Evolutionary conservation across 345 rosid genomes (phyloP).

Genomic region (Gossypium arboreum): DNA sequence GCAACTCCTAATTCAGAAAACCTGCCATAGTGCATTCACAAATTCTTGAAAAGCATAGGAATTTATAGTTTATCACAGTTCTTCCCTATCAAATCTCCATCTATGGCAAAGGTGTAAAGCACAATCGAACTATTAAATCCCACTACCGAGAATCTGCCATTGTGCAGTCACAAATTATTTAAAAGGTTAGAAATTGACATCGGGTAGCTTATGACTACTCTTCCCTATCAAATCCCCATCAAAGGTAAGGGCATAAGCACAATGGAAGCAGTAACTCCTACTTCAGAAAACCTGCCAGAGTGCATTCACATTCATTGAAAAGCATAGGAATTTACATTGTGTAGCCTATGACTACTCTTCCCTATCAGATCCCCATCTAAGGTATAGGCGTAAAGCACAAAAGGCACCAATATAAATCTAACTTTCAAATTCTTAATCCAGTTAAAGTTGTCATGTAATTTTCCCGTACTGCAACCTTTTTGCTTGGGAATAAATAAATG

Average conservation of each 20-base stretch:
- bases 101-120: no score
- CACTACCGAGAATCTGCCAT: background rate
- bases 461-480: background rate
- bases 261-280: no score
- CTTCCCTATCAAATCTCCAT: background rate
- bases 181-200: background rate
- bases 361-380: background rate
- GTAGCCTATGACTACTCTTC: background rate
- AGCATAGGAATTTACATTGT: background rate
- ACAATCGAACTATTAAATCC: no score
- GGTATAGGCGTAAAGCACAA: no score
- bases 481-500: background rate
- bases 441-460: no score
- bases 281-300: no score
- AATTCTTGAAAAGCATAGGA: background rate
- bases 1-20: no score
- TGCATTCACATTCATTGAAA: background rate
- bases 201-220: background rate
- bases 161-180: background rate
- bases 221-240: background rate
- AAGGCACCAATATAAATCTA: no score
- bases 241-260: background rate
- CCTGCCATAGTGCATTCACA: background rate
- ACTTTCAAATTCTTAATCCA: background rate
- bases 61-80: background rate